Evolutionary conservation across 108 stramenopile genomes (phyloP).

Genomic region (Conticribra guillardii): DNA sequence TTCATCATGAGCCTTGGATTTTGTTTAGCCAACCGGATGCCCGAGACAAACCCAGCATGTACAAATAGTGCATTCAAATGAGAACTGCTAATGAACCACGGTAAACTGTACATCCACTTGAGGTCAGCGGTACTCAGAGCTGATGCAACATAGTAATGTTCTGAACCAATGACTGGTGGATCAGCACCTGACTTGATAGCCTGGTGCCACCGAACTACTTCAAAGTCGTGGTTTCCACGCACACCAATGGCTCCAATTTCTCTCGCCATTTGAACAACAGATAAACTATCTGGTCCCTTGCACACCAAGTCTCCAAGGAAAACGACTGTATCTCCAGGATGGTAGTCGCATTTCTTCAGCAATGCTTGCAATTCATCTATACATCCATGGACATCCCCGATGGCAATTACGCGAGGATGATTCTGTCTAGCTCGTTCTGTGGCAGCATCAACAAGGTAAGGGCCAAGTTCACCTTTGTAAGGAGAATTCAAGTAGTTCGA

Average conservation of each 20-base stretch:
- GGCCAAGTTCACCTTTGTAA: conserved; percentile 69
- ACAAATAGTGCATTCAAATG: conserved; percentile 90
- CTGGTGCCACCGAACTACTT: conserved; percentile 88
- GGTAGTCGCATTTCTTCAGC: conserved; percentile 84
- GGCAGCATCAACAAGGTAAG: conserved; percentile 76
- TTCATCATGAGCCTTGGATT: conserved; percentile 82
- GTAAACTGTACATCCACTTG: conserved; percentile 89
- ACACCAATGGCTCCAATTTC: conserved; percentile 94
- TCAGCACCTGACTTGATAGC: conserved; percentile 78
- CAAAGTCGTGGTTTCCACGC: conserved; percentile 96
- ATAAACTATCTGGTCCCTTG: conserved; percentile 93
- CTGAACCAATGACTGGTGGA: conserved; percentile 80
- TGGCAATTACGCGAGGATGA: conserved; percentile 82
- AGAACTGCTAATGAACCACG: conserved; percentile 89
- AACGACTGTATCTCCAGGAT: conserved; percentile 87
- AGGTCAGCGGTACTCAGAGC: conserved; percentile 78
- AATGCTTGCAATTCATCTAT: conserved; percentile 90
- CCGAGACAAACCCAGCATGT: conserved; percentile 93
- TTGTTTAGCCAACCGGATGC: conserved; percentile 75
- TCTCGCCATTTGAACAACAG: conserved; percentile 89
- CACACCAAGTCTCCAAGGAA: conserved; percentile 94
- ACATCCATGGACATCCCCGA: conserved; percentile 96
- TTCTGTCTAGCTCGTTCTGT: conserved; percentile 65
- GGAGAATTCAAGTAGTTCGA: conserved; percentile 57
- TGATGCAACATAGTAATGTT: conserved; percentile 90